Base-by-base conservation (phyloP, 495 filamentous ascomycete genomes). In the Daldinia vernicosa region DNA sequence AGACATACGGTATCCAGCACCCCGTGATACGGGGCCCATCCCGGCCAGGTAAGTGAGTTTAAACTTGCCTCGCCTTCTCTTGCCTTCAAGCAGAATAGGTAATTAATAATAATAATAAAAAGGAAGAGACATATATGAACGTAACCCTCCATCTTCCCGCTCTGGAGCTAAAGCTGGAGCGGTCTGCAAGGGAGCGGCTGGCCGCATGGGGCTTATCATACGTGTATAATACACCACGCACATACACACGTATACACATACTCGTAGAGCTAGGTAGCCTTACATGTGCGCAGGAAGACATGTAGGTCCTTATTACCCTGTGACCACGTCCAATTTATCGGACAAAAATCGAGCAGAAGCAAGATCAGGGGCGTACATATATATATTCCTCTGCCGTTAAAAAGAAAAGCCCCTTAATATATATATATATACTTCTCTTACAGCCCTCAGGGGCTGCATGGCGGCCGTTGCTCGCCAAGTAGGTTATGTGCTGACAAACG, bases 391-490 rank as follows among this genome's bases (percentile, higher is more conserved):
- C 43, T 37, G 7, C 22, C 35, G 56, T 59, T 59, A 11, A 47
- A 45, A 35, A 35, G 12, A 35, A 39, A 35, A 37, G 56, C 50
- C 50, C 27, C 56, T 59, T 59, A 57, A 28, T 59, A 37, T 30
- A 15, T 30, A 17, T 24, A 22, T 28, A 17, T 6, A 7, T 15
- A 33, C n/a, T 35, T 59, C 12, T 43, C 26, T 33, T 3, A 9
- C 22, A 24, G 37, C 56, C 56, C 43, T 6, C 19, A 56, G 30
- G 40, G n/a, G 43, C 52, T n/a, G 58, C 45, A 45, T 56, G 32
- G 30, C 33, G 33, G 55, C 63, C 63, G 63, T 66, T 66, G 59
- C 45, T 39, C 54, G 32, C 32, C 47, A 47, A 53, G 53, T 54
- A 22, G 33, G 6, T 40, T 17, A 56, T 56, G 32, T 68, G 51